Evolutionary conservation across 2,329 filamentous ascomycete species (phyloP).

Genomic region (Lachnellula cervina): DNA sequence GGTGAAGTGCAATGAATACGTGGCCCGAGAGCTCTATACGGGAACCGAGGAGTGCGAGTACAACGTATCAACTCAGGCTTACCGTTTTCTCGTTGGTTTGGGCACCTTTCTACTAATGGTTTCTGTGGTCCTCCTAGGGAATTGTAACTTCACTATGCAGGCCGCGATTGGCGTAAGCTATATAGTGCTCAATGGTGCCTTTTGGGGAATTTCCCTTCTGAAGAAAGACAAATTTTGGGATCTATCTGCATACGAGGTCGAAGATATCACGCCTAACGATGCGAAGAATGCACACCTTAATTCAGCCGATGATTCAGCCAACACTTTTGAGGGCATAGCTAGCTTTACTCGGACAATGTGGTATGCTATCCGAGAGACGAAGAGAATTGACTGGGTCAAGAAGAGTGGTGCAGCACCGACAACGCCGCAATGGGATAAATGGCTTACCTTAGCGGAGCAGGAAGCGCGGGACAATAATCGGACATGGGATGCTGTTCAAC

Average conservation of each 20-base stretch:
- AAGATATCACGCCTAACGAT: conserved; percentile 39
- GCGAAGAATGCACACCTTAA: conserved; percentile 33
- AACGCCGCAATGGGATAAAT: conserved; percentile 48
- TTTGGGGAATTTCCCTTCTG: conserved; percentile 42
- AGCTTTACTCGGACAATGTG: conserved; percentile 54
- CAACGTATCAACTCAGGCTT: conserved; percentile 40
- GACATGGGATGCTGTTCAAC: conserved; percentile 43
- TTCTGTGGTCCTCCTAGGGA: conserved; percentile 55
- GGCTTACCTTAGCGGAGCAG: conserved; percentile 46
- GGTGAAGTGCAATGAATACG: conserved; percentile 52
- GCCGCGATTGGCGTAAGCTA: conserved; percentile 54
- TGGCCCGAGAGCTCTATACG: conserved; percentile 58
- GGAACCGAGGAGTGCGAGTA: conserved; percentile 58
- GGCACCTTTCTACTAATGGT: conserved; percentile 59
- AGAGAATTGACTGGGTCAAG: conserved; percentile 48
- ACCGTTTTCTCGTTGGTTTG: conserved; percentile 50
- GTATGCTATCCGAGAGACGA: conserved; percentile 53
- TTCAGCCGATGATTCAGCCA: conserved; percentile 29
- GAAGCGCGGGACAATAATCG: conserved; percentile 33
- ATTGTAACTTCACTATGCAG: conserved; percentile 57
- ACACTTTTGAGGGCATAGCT: conserved; percentile 38
- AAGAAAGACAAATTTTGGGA: conserved; percentile 51
- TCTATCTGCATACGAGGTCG: conserved; percentile 45
- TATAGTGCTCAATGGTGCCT: conserved; percentile 54
- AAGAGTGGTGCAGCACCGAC: conserved; percentile 47